Evolutionary conservation across 2,329 filamentous ascomycete genomes (phyloP), one percentile per base, ranked within the genome.

Genomic region (Hawksworthiomyces lignivorus): DNA sequence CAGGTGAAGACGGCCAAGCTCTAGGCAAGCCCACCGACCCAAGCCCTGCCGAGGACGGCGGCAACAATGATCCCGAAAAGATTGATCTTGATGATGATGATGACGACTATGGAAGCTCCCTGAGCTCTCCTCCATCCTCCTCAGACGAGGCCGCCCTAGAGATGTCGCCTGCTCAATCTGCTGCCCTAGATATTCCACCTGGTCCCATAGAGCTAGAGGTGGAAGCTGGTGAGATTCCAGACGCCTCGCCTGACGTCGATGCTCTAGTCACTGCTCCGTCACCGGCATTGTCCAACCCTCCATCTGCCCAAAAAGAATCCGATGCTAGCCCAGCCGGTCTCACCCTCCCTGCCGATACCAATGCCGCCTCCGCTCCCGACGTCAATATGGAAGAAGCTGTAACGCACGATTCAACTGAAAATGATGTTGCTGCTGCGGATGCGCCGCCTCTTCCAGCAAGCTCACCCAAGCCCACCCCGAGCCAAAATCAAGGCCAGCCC

Each of bases 1-100:
- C 9, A 8, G 26, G 33, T 10, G 26, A 17, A 18, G 33, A 22
- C n/a, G 39, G 15, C 10, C 31, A 56, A 56, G 43, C 17, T 36
- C 11, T 28, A 32, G 15, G 27, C 26, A 17, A 31, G 29, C 6
- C 24, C 34, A 7, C 5, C 11, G 18, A 18, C 17, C 14, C 18
- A 10, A 24, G 30, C 10, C 7, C 17, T 30, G 15, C 15, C 26
- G 15, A 20, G 9, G 37, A 20, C 19, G 36, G 21, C 28, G 30
- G 19, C 15, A 20, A 32, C n/a, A 26, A 24, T 24, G 26, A 28
- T 21, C n/a, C n/a, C n/a, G n/a, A n/a, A n/a, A n/a, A n/a, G n/a
- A 11, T 15, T 27, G 26, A 14, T 14, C n/a, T n/a, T n/a, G 34
- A 30, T 20, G 20, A 4, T 22, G 32, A 17, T 17, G 32, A 36